These are phyloP conservation scores for Backusella parvicylindrica DNA, from an alignment of 192 early-diverging fungal species.

Conservation along the genomic window DNA sequence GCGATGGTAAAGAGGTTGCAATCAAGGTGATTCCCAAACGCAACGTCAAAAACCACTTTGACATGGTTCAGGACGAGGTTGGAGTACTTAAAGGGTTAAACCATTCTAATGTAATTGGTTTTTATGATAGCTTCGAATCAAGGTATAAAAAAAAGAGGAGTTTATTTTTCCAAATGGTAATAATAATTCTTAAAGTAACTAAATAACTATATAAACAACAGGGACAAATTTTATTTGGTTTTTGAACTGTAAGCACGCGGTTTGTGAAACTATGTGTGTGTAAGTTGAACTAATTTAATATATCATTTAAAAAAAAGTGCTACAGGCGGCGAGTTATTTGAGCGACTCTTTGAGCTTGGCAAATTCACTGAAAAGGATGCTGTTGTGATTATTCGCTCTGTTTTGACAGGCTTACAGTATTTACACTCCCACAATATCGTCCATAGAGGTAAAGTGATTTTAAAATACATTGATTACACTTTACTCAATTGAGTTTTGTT, in stretches of 20 bases:
- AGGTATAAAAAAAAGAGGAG: slow-evolving; percentile 8
- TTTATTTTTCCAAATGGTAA: not conserved
- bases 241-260: slow-evolving; percentile 61
- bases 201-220: slow-evolving; percentile 8
- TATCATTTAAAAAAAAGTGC: slow-evolving; percentile 30
- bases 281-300: not conserved
- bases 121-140: slow-evolving; percentile 71
- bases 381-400: slow-evolving; percentile 66
- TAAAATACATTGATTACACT: not conserved
- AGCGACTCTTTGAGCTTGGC: slow-evolving; percentile 74
- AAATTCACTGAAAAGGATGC: slow-evolving; percentile 83
- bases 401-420: slow-evolving; percentile 76
- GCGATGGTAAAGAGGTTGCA: slow-evolving; percentile 76
- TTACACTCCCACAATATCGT: slow-evolving; percentile 86
- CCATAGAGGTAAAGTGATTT: slow-evolving; percentile 59
- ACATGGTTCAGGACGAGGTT: slow-evolving; percentile 92
- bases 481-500: not conserved
- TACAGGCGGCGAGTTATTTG: slow-evolving; percentile 88
- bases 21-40: slow-evolving; percentile 92
- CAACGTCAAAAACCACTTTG: slow-evolving; percentile 74
- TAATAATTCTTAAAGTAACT: not conserved
- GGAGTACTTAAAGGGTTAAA: slow-evolving; percentile 77
- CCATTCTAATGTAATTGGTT: slow-evolving; percentile 88
- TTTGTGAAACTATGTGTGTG: not conserved
- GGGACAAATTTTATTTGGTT: slow-evolving; percentile 72